Base-by-base conservation (phyloP, 345 rosid genomes). In the Capsella bursapastoris region DNA sequence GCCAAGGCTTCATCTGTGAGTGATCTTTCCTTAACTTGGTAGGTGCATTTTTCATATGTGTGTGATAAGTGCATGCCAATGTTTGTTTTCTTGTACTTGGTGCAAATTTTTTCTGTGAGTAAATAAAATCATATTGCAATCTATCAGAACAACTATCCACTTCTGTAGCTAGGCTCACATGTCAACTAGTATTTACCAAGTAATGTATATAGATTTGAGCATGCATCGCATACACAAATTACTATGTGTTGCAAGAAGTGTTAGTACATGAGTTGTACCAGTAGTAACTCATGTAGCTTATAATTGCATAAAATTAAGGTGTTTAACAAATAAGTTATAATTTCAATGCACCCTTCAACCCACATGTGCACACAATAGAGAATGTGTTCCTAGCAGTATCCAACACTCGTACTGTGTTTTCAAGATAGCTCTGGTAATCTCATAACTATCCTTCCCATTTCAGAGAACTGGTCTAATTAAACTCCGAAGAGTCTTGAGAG, bases 1-100 rank as follows among this genome's bases (percentile, higher is more conserved):
- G 98, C 98, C 60, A 92, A 84, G 83, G 94, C 84, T 72, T 90
- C 96, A 61, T 90, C 99, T 78, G 98, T 95, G 60, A 88, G 99
- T 86, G 12, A 31, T 72, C 75, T 80, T 68, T 78, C 73, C 80
- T 61, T 79, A 57, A 32, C 77, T 78, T 41, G 47, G 55, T 64
- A 63, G 58, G 55, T 9, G 18, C 38, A 64, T 63, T 48, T 71
- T 13, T 22, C 25, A 22, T 69, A 43, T 71, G 18, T 37, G 31
- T 59, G 43, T 57, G 44, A 45, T 76, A 62, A 44, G 49, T 5
- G 57, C 5, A 34, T 18, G 56, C 62, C 57, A 38, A 40, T 57
- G 28, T 57, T 69, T 65, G 15, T 11, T 56, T 66, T 74, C 73
- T 59, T 67, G 50, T 57, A 66, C 35, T 18, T 44, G 52, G 66